Evolutionary conservation across 768 basidiomycete species (phyloP), one percentile per base, ranked within the genome.

Genomic region (Suillus subalutaceus): DNA sequence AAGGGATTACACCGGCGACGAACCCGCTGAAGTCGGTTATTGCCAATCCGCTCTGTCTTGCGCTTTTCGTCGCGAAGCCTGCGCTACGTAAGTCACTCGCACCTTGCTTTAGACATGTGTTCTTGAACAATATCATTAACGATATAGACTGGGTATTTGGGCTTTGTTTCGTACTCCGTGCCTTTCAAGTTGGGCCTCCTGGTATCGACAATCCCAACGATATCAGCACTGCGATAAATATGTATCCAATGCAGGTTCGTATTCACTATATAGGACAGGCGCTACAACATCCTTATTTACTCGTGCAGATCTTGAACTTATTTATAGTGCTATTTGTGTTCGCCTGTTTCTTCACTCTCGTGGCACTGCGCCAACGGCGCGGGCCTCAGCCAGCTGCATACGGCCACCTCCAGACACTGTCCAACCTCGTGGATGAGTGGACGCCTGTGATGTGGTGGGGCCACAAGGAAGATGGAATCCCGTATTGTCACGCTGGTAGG

Each of bases 131-230:
- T 12, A 41, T 30, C 60, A 18, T 67, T 57, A 6, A 40, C 7
- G 50, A 20, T 58, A 32, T 57, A 76, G 75, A 76, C 58, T 74
- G 74, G 74, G 74, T 77, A 73, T 72, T 76, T 37, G 9, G 35
- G 7, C 35, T 77, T 35, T 73, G 71, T 13, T 52, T 52, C 15
- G 43, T 7, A 5, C 32, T 32, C 26, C 1, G 26, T 26, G 26
- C 26, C 26, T 26, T 26, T 26, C 26, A 26, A 26, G 26, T 26
- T 2, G 1, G 26, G 26, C 26, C 26, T 26, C 2, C 26, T 26
- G 26, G 26, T 26, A 26, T 26, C 26, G 26, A n/a, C n/a, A n/a
- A n/a, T n/a, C n/a, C n/a, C n/a, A n/a, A n/a, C n/a, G n/a, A n/a
- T n/a, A n/a, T n/a, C n/a, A n/a, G 35, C 35, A 37, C 1, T 37